These are phyloP conservation scores for Kazachstania martiniae DNA, from an alignment of 805 yeast genomes.

Conservation along the genomic window DNA sequence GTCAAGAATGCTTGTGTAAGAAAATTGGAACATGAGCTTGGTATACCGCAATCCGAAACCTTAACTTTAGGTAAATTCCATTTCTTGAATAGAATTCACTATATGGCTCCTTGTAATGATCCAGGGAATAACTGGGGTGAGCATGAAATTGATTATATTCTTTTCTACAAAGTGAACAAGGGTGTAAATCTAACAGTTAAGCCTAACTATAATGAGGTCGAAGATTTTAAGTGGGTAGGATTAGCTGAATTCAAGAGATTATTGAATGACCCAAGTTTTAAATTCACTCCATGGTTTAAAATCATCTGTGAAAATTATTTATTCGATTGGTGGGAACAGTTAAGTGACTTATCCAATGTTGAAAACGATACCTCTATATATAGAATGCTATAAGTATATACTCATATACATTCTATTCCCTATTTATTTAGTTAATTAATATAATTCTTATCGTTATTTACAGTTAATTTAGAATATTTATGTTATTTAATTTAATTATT, in stretches of 20 bases:
- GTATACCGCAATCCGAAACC: constrained; percentile 50
- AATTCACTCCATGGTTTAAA: constrained; percentile 97
- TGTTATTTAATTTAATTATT: too few species aligned
- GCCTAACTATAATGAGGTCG: constrained; percentile 76
- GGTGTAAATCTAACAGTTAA: constrained; percentile 35
- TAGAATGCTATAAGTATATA: constrained; percentile 28
- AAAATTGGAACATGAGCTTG: constrained; percentile 87
- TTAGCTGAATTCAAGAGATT: constrained; percentile 55
- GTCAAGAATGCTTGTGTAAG: constrained; percentile 84
- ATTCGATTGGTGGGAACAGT: constrained; percentile 87
- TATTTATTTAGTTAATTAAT: too few species aligned
- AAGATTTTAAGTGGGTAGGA: constrained; percentile 66
- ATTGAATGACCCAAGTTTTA: constrained; percentile 57
- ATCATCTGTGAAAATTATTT: constrained; percentile 84
- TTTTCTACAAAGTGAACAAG: constrained; percentile 54
- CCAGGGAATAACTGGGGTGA: constrained; percentile 69
- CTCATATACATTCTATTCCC: too few species aligned
- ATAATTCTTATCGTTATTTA: too few species aligned
- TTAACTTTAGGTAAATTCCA: constrained; percentile 58
- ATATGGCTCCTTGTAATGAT: constrained; percentile 73
- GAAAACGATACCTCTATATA: constrained; percentile 30
- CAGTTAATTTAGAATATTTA: too few species aligned
- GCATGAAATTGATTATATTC: constrained; percentile 92
- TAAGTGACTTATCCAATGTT: constrained; percentile 46
- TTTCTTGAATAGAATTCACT: constrained; percentile 88